phyloP scores from a whole-genome alignment of 208 protist genomes.

The Borovskyia barvae region DNA sequence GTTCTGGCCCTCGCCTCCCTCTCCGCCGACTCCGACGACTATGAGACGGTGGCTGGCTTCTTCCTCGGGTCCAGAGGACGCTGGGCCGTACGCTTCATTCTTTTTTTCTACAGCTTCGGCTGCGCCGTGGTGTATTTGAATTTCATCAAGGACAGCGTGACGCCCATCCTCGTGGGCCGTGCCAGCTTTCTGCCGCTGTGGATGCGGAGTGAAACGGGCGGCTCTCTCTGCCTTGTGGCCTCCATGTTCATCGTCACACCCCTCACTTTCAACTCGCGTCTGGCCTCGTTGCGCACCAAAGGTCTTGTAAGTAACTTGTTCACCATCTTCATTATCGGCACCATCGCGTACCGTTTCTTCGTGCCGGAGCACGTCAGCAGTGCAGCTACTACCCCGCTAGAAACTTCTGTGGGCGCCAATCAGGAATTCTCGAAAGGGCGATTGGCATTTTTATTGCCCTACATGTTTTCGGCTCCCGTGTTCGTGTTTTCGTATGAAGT shows the following conservation, averaged over 20 bases:
- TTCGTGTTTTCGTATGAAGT: constrained; percentile 84
- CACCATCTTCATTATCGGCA: constrained; percentile 64
- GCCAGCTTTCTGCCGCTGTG: constrained; percentile 54
- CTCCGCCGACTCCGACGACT: constrained; percentile 73
- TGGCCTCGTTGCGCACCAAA: constrained; percentile 76
- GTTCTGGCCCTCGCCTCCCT: constrained; percentile 72
- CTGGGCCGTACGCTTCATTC: constrained; percentile 47
- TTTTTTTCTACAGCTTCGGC: constrained; percentile 82
- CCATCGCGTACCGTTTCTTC: constrained; percentile 69
- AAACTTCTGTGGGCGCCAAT: not conserved
- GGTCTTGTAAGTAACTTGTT: constrained; percentile 76
- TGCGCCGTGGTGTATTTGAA: constrained; percentile 66
- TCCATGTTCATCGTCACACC: constrained; percentile 55
- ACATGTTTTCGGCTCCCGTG: constrained; percentile 67
- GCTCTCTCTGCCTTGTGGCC: constrained; percentile 38
- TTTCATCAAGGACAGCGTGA: constrained; percentile 73
- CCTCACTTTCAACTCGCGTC: constrained; percentile 72
- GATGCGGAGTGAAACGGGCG: constrained; percentile 46
- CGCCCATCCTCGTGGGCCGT: constrained; percentile 37
- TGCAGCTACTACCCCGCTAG: not conserved
- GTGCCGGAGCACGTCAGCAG: constrained; percentile 18
- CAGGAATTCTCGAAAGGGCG: constrained; percentile 8
- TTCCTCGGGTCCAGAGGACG: constrained; percentile 55
- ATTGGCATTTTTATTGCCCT: constrained; percentile 33
- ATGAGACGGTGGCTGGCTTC: constrained; percentile 72